phyloP scores from a whole-genome alignment of 2,329 filamentous ascomycete species.

The Penicillium sp. region DNA sequence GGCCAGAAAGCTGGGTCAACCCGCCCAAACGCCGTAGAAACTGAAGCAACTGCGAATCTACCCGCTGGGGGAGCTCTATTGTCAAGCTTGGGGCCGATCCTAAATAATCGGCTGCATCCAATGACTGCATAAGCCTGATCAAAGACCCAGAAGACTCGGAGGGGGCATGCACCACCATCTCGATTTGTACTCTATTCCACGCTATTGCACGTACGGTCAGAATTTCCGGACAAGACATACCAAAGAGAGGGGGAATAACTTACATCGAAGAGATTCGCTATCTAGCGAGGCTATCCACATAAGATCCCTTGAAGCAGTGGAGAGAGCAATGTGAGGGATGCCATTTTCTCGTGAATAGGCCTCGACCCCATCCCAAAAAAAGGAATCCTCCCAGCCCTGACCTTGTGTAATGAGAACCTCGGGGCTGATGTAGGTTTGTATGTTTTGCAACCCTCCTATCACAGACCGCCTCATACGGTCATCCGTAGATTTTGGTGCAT shows the following conservation, averaged over 20 bases:
- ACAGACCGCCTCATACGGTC: constrained; percentile 66
- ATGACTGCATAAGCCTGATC: constrained; percentile 72
- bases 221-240: background rate
- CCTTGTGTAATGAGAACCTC: constrained; percentile 74
- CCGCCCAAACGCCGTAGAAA: constrained; percentile 67
- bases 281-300: constrained; percentile 80
- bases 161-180: constrained; percentile 79
- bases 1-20: constrained; percentile 56
- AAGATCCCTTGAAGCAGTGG: constrained; percentile 60
- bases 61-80: constrained; percentile 72
- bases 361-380: constrained; percentile 63
- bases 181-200: constrained; percentile 76
- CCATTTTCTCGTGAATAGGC: constrained; percentile 53
- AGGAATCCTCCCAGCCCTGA: constrained; percentile 64
- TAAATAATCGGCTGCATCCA: constrained; percentile 73
- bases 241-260: constrained; percentile 13
- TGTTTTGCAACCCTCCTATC: constrained; percentile 66
- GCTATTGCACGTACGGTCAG: constrained; percentile 45
- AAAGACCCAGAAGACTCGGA: constrained; percentile 70
- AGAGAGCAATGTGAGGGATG: constrained; percentile 73
- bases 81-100: constrained; percentile 72
- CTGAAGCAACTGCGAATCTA: constrained; percentile 64
- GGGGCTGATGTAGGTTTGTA: constrained; percentile 72
- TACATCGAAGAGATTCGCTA: constrained; percentile 66
- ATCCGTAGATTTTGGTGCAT: constrained; percentile 67